Conservation (phyloP, 345 rosid species). For the Cardamine chenopodiifolia region DNA sequence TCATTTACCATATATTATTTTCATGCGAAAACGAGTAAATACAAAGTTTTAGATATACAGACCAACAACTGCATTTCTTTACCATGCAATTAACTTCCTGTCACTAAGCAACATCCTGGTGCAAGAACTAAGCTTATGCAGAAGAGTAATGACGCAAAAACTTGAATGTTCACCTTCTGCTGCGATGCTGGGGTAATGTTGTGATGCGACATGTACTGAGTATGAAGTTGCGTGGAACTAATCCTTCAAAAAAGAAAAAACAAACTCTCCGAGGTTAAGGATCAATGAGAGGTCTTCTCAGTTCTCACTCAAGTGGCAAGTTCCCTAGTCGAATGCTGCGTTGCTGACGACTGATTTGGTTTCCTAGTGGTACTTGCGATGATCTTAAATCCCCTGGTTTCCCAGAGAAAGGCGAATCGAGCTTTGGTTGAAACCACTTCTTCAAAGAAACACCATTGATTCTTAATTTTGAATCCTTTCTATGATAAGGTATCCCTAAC, state of each 20-base stretch:
- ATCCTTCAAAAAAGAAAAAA: not conserved
- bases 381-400: slow-evolving; percentile 61
- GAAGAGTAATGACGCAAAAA: slow-evolving; percentile 21
- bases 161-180: slow-evolving; percentile 24
- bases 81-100: slow-evolving; percentile 12
- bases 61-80: not conserved
- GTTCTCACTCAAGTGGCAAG: slow-evolving; percentile 58
- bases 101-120: slow-evolving; percentile 33
- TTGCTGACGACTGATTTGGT: slow-evolving; percentile 71
- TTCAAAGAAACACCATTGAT: slow-evolving; percentile 71
- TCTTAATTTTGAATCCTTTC: slow-evolving; percentile 74
- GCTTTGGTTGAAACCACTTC: slow-evolving; percentile 89
- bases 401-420: slow-evolving; percentile 62
- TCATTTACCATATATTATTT: slow-evolving; percentile 32
- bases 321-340: slow-evolving; percentile 72
- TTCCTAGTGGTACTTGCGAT: slow-evolving; percentile 57
- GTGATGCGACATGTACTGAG: slow-evolving; percentile 29
- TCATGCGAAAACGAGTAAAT: slow-evolving; percentile 19
- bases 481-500: slow-evolving; percentile 66
- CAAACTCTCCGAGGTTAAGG: slow-evolving; percentile 35
- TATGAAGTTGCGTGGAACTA: slow-evolving; percentile 32
- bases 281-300: slow-evolving; percentile 35
- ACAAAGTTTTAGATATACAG: slow-evolving; percentile 34
- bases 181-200: slow-evolving; percentile 19
- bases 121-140: slow-evolving; percentile 23